Base-by-base conservation (phyloP, 1,284 basidiomycete species). In the Takashimella tepidaria region DNA sequence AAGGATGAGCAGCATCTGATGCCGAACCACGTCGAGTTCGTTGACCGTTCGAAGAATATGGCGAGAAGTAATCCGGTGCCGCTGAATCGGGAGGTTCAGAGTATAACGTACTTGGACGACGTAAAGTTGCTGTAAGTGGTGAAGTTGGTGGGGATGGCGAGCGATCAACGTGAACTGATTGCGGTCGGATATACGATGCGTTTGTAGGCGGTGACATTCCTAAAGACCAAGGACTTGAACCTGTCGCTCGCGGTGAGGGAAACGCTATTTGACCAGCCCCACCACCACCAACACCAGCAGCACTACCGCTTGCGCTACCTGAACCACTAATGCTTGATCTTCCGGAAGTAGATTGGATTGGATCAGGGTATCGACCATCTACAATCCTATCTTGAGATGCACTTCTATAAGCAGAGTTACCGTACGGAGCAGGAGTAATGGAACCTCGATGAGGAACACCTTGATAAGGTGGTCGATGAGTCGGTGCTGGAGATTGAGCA, bases 321-420 rank as follows among this genome's bases (percentile, higher is more conserved):
- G 12, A 46, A 6, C 11, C 42, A 43, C 42, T 43, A 20, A 43
- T 20, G 42, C 13, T 43, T 43, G 42, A 8, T 21, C 42, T n/a
- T 43, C 12, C 8, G 8, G 42, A 20, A 31, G 49, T 54, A 4
- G 55, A 24, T 6, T 52, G 61, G 3, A 47, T n/a, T 11, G 63
- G 56, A 13, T 64, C 62, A 5, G 66, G 68, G 54, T 72, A 72
- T 23, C 67, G 48, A 2, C 63, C 62, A 27, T 72, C 67, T 21
- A 62, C 56, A 16, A 53, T 43, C 4, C 60, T 48, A 24, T 67
- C 67, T 49, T 62, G 22, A 60, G 54, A 45, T 53, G 31, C 8
- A 16, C 31, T 37, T 37, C 31, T 37, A 16, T 37, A 37, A 8
- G 10, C 31, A 8, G 31, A 37, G 10, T 8, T 8, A 37, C 10